Evolutionary conservation across 768 basidiomycete genomes (phyloP), one percentile per base, ranked within the genome.

Genomic region (Suillus brevipes): DNA sequence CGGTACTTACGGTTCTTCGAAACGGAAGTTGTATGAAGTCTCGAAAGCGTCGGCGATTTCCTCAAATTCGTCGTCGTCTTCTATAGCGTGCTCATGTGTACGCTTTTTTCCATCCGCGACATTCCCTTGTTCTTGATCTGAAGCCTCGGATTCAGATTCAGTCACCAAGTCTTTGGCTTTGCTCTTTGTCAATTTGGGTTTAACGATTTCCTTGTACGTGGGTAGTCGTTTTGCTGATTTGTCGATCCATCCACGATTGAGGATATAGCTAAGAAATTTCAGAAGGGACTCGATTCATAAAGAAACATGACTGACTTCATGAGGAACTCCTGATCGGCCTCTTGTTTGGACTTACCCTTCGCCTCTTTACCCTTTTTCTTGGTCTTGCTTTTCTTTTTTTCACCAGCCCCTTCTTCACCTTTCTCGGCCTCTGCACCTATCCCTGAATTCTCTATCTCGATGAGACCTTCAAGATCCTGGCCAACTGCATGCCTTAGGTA

Each of bases 231-330:
- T 82, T 25, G 84, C 79, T 2, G 89, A 82, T 58, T 84, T 86
- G 76, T 99, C 97, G 57, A 99, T 88, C 97, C 97, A 99, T 1
- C 97, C 97, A 36, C 97, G 93, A 75, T 97, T 96, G 25, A 98
- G 82, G 68, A 99, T 97, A 76, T 97, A 99, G 76, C 96, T 98
- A 71, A 1, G 45, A 61, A 61, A 40, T 3, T 59, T 67, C 58
- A 68, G 28, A 9, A n/a, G 18, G 20, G 49, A 6, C 18, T 45
- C 6, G 28, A 10, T 34, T 25, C 53, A 60, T 13, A 53, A 62
- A 37, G 40, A 36, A 31, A 64, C 25, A 47, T 23, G 20, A 80
- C 92, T 62, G 70, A 97, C 96, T 94, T 91, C 81, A 95, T 10
- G 61, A 98, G 79, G 72, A 98, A 97, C 64, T 96, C 91, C 61